phyloP scores from a whole-genome alignment of 305 asterid species.

The Fraxinus latifolia region DNA sequence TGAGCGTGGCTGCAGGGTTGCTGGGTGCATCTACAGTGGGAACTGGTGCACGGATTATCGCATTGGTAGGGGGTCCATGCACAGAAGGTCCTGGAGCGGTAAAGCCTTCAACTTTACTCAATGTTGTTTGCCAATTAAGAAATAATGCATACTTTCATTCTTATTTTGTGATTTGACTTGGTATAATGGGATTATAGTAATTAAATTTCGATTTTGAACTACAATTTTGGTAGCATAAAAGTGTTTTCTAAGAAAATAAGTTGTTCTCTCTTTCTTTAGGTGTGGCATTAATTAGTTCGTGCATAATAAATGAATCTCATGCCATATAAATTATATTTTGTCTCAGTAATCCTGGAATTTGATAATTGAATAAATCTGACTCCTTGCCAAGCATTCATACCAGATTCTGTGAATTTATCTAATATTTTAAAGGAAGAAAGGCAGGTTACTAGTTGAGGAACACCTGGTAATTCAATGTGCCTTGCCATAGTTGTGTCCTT shows the following conservation, averaged over 20 bases:
- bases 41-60: constrained; percentile 79
- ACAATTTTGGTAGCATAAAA: neutral
- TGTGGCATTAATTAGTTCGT: neutral
- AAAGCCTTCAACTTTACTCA: constrained; percentile 36
- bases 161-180: constrained; percentile 4
- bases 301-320: neutral
- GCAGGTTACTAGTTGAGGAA: constrained; percentile 6
- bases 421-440: constrained; percentile 2
- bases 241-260: neutral
- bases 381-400: neutral
- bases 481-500: neutral
- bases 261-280: neutral
- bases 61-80: constrained; percentile 97
- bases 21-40: constrained; percentile 81
- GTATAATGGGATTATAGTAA: neutral
- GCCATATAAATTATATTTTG: neutral
- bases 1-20: constrained; percentile 90
- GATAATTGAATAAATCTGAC: constrained; percentile 2
- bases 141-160: neutral
- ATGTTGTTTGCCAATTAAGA: neutral
- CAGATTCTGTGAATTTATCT: neutral
- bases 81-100: constrained; percentile 99
- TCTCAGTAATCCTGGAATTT: constrained; percentile 15
- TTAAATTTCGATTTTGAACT: neutral
- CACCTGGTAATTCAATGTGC: constrained; percentile 1